Base-by-base conservation (phyloP, 1,284 basidiomycete species). In the Thecaphora frezii region DNA sequence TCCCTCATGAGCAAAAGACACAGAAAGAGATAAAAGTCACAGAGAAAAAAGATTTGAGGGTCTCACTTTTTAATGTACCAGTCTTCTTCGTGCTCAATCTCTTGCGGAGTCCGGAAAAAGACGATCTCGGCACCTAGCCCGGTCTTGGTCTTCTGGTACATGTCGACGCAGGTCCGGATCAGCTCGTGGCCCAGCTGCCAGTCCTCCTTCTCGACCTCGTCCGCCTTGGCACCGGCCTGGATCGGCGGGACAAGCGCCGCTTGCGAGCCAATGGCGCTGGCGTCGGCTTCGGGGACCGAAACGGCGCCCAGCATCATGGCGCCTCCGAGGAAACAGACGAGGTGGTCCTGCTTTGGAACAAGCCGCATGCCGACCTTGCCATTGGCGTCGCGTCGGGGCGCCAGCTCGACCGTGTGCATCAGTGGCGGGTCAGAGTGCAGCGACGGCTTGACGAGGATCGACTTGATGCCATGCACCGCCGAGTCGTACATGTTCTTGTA, bases 271-370 rank as follows among this genome's bases (percentile, higher is more conserved):
- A 61, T 43, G 1, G n/a, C 26, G 19, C 53, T 48, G 2, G 57
- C 69, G 28, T 59, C 55, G 28, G 53, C 47, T 48, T 69, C 66
- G 2, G 47, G 25, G 0, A 36, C 25, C 8, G 59, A 62, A 12
- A 56, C 56, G 14, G 92, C 89, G 21, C 93, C 92, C 7, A 97
- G 85, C 84, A 97, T 88, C 67, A 97, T 85, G 2, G 89, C 89
- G 5, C 92, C 93, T 33, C 89, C 92, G 43, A 97, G 81, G 86
- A 97, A 97, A 80, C 93, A 97, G 1, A 91, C 93, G 21, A 97
- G 85, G 79, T 97, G 93, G 78, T 97, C 93, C 81, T 97, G 93
- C 80, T 96, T 94, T 16, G 89, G 88, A 1, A 84, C 82, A 16
- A 89, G 81, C 23, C 43, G 40, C 60, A 71, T 70, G 28, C 38